Percentiles rank a stretch among this genome's conserved stretches.
These are phyloP conservation scores for Tolypocladium amazonense DNA, from an alignment of 2,329 filamentous ascomycete genomes.

Conservation along the genomic window DNA sequence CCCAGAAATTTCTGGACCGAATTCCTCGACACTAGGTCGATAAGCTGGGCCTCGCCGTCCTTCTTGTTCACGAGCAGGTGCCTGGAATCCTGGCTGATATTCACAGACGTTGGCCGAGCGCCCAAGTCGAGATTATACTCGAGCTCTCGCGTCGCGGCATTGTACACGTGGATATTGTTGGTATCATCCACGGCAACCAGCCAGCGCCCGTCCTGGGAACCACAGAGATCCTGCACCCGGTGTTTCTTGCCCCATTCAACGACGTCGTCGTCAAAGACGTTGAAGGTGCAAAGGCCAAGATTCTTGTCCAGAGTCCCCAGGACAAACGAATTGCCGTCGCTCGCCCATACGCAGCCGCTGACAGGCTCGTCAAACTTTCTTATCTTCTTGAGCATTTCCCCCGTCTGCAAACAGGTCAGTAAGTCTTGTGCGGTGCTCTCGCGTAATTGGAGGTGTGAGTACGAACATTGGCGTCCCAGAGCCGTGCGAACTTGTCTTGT, in stretches of 20 bases:
- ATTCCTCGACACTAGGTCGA: conserved; percentile 64
- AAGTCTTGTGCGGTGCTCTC: no score
- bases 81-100: conserved; percentile 70
- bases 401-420: conserved; percentile 36
- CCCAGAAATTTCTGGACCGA: conserved; percentile 67
- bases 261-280: conserved; percentile 48
- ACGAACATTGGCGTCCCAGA: conserved; percentile 65
- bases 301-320: conserved; percentile 64
- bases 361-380: conserved; percentile 72
- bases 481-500: conserved; percentile 58
- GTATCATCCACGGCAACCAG: conserved; percentile 69
- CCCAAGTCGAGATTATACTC: conserved; percentile 60
- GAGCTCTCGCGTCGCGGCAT: conserved; percentile 63
- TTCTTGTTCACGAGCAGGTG: conserved; percentile 74
- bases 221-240: conserved; percentile 74
- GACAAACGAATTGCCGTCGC: conserved; percentile 67
- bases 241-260: conserved; percentile 60
- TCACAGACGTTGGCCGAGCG: conserved; percentile 65
- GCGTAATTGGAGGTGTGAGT: neutral
- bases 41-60: conserved; percentile 64
- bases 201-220: conserved; percentile 69
- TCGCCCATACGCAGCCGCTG: conserved; percentile 81
- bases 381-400: conserved; percentile 51
- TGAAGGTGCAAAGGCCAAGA: conserved; percentile 61
- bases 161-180: conserved; percentile 68